Base-by-base conservation (phyloP, 805 yeast species). In the Schwanniomyces occidentalis region DNA sequence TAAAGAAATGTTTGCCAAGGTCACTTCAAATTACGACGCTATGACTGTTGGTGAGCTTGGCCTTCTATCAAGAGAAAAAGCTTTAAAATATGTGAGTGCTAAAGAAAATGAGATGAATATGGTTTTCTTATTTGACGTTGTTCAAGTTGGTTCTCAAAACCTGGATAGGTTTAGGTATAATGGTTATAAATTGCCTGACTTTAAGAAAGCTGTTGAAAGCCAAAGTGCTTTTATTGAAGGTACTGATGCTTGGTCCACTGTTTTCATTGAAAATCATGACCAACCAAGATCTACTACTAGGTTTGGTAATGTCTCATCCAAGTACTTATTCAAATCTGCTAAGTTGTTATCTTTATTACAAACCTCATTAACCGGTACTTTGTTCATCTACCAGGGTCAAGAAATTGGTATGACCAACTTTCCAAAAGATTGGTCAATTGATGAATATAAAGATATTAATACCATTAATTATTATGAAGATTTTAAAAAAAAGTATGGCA, bases 1-100 rank as follows among this genome's bases (percentile, higher is more conserved):
- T 53, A 67, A 68, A 51, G 80, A 75, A 47, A 65, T 77, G 72
- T 66, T 60, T 45, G 45, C 40, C 8, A 56, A 63, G 37, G 69
- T 64, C 25, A 62, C 71, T 13, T 51, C 69, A 19, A 61, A 69
- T 39, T 73, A 73, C 45, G 78, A 75, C 46, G 72, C 60, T 20
- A 65, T 77, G 72, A 73, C 81, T 5, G 81, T 77, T 19, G 82
- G 82, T 27, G 82, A 77, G 49, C 73, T 73, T 32, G 76, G 77
- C 10, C 55, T 54, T 36, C 61, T 70, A 27, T 42, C 67, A 5
- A 61, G 63, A 31, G 73, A 65, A 29, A 67, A 68, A 21, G 58
- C 71, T 4, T 51, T 69, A 46, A 60, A 66, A 38, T 74, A 69
- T 46, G 75, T 69, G 25, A 52, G 66, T 43, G 68, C 65, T 13